These are phyloP conservation scores for Nakazawaea ernobii DNA, from an alignment of 805 yeast genomes.

Conservation along the genomic window DNA sequence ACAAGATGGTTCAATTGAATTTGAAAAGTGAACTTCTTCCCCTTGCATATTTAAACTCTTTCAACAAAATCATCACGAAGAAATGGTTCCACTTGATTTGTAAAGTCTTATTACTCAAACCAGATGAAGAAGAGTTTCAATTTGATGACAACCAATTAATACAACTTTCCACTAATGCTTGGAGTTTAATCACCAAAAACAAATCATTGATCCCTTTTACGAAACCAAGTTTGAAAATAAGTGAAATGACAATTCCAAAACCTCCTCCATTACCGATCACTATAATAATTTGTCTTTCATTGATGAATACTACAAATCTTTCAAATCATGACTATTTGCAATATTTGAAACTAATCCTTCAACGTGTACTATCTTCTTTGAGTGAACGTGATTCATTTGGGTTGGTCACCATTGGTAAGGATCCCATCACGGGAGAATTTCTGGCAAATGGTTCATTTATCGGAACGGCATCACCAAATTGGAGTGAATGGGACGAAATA, in stretches of 20 bases:
- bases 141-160: constrained; percentile 4
- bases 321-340: background rate
- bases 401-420: constrained; percentile 7
- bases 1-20: constrained; percentile 1
- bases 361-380: background rate
- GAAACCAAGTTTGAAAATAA: background rate
- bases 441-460: background rate
- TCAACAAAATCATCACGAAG: constrained; percentile 1
- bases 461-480: constrained; percentile 4
- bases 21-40: constrained; percentile 5
- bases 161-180: constrained; percentile 9
- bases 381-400: constrained; percentile 6
- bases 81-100: constrained; percentile 9
- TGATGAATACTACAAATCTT: background rate
- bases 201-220: constrained; percentile 1
- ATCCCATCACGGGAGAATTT: constrained; percentile 3
- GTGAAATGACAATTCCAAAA: constrained; percentile 5
- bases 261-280: constrained; percentile 1
- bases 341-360: background rate
- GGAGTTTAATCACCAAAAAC: constrained; percentile 2
- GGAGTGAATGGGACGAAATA: constrained; percentile 10
- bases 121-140: background rate
- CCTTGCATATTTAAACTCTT: constrained; percentile 1
- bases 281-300: constrained; percentile 1
- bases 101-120: background rate